Evolutionary conservation across 2,329 filamentous ascomycete species (phyloP), one percentile per base, ranked within the genome.

Genomic region (Chrysosporium keratinophilum): DNA sequence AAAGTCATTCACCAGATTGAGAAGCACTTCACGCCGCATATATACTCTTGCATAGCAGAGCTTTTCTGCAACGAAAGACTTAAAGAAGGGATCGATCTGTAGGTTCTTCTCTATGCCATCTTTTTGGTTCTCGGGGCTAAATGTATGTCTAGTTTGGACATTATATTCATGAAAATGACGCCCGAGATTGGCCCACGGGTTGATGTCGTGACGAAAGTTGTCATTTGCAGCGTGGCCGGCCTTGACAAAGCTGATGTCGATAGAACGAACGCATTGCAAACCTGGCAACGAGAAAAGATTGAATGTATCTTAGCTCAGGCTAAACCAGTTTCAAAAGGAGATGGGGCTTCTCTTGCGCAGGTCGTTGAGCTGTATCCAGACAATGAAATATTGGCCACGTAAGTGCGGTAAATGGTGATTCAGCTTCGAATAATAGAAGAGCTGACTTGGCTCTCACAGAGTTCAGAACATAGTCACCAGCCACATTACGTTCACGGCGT

Each of bases 11-110:
- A 28, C 11, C 14, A 40, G 14, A 15, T 46, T 41, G 4, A 17
- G 12, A 28, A 12, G 5, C 28, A 31, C 17, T 10, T 47, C 7
- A n/a, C 17, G 10, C 50, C 50, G 2, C 23, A 15, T 3, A 11
- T 52, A 17, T 45, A 20, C 15, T 39, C 40, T 19, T 45, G 31
- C 17, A 52, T 52, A 14, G 50, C 41, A n/a, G 34, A 45, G n/a
- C 14, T 5, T 2, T 45, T 44, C 17, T 17, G 19, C 9, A 11
- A n/a, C 14, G 12, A 14, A 3, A 17, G 20, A 10, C 34, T 44
- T 23, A 9, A 34, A 23, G 28, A n/a, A 10, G 50, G 33, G 12
- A 45, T 44, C 17, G 44, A 44, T 1, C 10, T 37, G 50, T 52
- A 23, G 35, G 50, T 1, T 14, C 5, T 40, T 31, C 9, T 35